These are phyloP conservation scores for Cutaneotrichosporon sp. DNA, from an alignment of 1,284 basidiomycete genomes.

Conservation along the genomic window DNA sequence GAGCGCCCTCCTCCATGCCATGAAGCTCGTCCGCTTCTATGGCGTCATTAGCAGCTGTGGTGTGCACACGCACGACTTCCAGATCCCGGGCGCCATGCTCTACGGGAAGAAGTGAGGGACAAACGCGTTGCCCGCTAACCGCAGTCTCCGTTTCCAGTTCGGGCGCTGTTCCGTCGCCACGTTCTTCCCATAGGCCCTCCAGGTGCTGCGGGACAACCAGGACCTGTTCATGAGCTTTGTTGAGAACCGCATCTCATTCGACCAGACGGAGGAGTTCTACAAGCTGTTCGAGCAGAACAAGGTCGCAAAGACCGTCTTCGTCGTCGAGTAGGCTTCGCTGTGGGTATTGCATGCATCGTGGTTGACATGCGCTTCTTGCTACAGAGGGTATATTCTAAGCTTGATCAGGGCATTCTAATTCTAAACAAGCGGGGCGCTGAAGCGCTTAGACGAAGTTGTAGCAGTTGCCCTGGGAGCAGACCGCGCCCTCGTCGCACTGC, in stretches of 20 bases:
- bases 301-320: constrained; percentile 51
- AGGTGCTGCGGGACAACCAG: constrained; percentile 59
- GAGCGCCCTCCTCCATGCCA: constrained; percentile 67
- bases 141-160: constrained; percentile 38
- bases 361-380: no score
- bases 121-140: background rate
- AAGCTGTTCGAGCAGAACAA: constrained; percentile 47
- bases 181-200: constrained; percentile 71
- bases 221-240: constrained; percentile 48
- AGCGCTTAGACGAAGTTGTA: no score
- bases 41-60: constrained; percentile 81
- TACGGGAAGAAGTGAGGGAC: constrained; percentile 70
- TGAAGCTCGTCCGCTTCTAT: constrained; percentile 74
- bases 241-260: constrained; percentile 41
- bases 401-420: no score
- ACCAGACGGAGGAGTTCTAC: constrained; percentile 48
- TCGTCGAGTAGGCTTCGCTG: constrained; percentile 8
- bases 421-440: no score
- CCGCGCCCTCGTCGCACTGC: no score
- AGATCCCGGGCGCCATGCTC: constrained; percentile 57
- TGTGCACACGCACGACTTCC: constrained; percentile 55
- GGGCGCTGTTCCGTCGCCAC: constrained; percentile 82
- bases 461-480: no score
- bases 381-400: no score
- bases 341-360: no score